phyloP scores from a whole-genome alignment of 805 yeast genomes.

The Kurtzmaniella fragi region DNA sequence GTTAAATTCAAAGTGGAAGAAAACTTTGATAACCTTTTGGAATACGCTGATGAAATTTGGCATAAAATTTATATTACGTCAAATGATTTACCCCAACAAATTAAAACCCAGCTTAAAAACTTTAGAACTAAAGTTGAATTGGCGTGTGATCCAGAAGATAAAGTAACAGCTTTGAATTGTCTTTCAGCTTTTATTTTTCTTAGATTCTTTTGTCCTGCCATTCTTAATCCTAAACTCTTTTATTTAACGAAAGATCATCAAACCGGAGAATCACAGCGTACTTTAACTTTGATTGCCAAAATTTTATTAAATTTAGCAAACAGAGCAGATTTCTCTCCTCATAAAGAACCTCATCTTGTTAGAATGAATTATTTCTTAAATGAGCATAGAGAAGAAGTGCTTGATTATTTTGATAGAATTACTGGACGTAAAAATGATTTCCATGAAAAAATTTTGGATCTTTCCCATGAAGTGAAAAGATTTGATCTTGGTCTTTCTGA shows the following conservation, averaged over 20 bases:
- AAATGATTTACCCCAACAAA: conserved; percentile 66
- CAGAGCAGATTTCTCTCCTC: conserved; percentile 62
- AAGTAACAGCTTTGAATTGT: conserved; percentile 58
- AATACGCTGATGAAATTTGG: conserved; percentile 63
- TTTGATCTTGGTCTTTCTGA: conserved; percentile 51
- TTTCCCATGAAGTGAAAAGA: conserved; percentile 53
- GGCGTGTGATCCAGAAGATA: conserved; percentile 52
- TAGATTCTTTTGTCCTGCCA: conserved; percentile 66
- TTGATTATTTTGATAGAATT: conserved; percentile 66
- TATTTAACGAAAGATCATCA: conserved; percentile 68
- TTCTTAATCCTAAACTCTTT: conserved; percentile 83
- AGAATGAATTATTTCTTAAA: conserved; percentile 65
- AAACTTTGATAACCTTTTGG: conserved; percentile 46
- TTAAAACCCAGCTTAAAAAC: conserved; percentile 58
- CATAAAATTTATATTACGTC: conserved; percentile 55
- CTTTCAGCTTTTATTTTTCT: conserved; percentile 80
- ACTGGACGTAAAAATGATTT: conserved; percentile 69
- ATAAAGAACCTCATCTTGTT: conserved; percentile 78
- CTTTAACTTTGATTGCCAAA: conserved; percentile 79
- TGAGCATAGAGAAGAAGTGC: conserved; percentile 50
- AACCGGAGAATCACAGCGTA: conserved; percentile 65
- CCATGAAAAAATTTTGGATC: conserved; percentile 49
- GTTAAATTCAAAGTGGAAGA: conserved; percentile 34
- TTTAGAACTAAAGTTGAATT: conserved; percentile 63
- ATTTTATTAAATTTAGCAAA: conserved; percentile 75